A percentile compares a stretch with the other conserved stretches of the same genome.
These are phyloP conservation scores for Apophysomyces trapeziformis DNA, from an alignment of 371 early-diverging fungal species.

Conservation along the genomic window DNA sequence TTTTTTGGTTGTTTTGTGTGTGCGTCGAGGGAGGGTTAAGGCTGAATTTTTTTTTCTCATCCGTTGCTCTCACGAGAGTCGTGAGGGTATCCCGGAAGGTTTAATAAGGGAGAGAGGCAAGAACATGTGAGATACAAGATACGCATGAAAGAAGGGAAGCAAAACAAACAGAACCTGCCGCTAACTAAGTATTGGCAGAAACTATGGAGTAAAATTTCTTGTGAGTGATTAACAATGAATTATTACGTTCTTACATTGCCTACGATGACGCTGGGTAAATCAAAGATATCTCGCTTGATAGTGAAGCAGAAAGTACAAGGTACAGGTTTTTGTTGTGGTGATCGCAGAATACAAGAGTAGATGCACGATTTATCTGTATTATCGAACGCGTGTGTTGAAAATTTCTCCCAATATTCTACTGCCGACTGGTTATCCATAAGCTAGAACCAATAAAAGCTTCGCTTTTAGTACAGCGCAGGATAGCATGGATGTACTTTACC, in stretches of 20 bases:
- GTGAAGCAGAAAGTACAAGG: conserved; percentile 93
- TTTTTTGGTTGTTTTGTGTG: conserved; percentile 1
- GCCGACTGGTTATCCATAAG: conserved; percentile 91
- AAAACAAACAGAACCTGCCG: conserved; percentile 7
- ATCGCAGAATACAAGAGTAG: conserved; percentile 76
- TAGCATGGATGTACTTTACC: conserved; percentile 23
- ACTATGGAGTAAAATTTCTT: conserved; percentile 24
- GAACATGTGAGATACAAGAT: neutral
- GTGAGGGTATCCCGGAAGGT: no score
- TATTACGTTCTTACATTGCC: conserved; percentile 62
- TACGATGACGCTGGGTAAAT: conserved; percentile 86
- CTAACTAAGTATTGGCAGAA: conserved; percentile 52
- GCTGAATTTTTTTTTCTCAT: no score
- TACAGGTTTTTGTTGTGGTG: conserved; percentile 70
- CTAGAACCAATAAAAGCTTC: conserved; percentile 40
- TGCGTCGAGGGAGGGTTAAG: no score
- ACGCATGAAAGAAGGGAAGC: neutral
- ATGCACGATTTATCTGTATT: conserved; percentile 80
- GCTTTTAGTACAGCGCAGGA: neutral
- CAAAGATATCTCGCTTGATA: conserved; percentile 92
- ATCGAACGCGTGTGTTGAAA: conserved; percentile 87
- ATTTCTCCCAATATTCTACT: conserved; percentile 94
- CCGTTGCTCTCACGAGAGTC: no score
- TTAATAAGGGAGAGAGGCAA: neutral
- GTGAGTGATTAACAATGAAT: neutral